Evolutionary conservation across 1,139 yeast species (phyloP).

Genomic region (Petasospora rhodanensis): DNA sequence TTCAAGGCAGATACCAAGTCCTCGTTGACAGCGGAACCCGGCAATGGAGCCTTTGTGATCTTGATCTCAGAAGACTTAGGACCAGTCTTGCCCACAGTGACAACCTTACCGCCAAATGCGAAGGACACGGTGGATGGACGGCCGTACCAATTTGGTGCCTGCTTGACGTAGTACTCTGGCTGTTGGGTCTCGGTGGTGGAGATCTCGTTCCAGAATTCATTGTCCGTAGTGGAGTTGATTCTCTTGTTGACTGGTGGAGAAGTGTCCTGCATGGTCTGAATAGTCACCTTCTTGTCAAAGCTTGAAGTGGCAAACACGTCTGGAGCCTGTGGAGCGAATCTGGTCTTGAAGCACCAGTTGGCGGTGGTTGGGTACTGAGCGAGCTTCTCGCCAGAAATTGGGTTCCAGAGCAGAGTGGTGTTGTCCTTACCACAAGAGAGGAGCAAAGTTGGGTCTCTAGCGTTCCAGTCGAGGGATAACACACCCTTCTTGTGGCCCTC

Average conservation of each 20-base stretch:
- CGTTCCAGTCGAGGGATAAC: conserved; percentile 90
- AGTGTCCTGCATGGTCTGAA: conserved; percentile 82
- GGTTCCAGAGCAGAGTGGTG: conserved; percentile 87
- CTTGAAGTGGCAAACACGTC: conserved; percentile 92
- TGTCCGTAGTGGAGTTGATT: conserved; percentile 47
- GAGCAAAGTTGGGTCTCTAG: conserved; percentile 70
- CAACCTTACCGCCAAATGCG: conserved; percentile 93
- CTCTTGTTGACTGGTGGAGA: conserved; percentile 48
- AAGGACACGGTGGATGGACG: conserved; percentile 74
- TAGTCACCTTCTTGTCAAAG: conserved; percentile 78
- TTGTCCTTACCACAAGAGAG: conserved; percentile 92
- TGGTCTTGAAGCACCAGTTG: conserved; percentile 88
- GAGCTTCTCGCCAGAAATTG: conserved; percentile 60
- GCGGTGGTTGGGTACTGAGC: conserved; percentile 91
- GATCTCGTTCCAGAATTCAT: conserved; percentile 84
- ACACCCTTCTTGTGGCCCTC: conserved; percentile 87
- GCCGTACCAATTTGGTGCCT: conserved; percentile 88
- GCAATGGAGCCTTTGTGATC: conserved; percentile 44
- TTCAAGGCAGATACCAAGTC: conserved; percentile 55
- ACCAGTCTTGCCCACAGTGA: conserved; percentile 44
- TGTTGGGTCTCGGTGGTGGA: conserved; percentile 73
- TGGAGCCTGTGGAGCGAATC: conserved; percentile 84
- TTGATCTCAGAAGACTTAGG: conserved; percentile 43
- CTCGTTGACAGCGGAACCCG: conserved; percentile 38
- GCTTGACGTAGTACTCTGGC: conserved; percentile 58